Percentiles rank a stretch among this genome's conserved stretches.
Evolutionary conservation across 371 early-diverging fungal species (phyloP).

Genomic region (Zancudomyces culisetae): DNA sequence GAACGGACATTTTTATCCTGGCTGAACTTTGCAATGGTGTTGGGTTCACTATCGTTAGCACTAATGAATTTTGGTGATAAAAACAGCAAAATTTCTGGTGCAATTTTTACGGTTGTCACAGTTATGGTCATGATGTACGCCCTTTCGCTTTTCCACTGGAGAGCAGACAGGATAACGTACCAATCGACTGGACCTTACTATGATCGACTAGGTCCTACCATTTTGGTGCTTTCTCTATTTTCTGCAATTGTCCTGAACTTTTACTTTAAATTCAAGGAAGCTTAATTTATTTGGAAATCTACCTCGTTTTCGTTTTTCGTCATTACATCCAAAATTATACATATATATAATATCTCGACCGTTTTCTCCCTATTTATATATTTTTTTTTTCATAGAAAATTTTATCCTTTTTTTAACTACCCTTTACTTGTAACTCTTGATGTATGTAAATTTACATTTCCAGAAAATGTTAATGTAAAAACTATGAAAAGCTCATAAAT

Average conservation of each 20-base stretch:
- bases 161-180: constrained; percentile 56
- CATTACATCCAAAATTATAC: too few species aligned
- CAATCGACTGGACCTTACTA: constrained; percentile 61
- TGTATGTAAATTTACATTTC: too few species aligned
- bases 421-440: too few species aligned
- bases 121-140: constrained; percentile 77
- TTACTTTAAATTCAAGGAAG: constrained; percentile 47
- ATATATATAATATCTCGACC: background rate
- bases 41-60: constrained; percentile 59
- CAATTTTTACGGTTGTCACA: constrained; percentile 63
- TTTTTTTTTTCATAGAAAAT: background rate
- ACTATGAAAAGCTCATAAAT: too few species aligned
- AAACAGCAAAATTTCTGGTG: constrained; percentile 48
- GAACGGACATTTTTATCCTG: constrained; percentile 96
- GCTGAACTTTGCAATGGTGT: constrained; percentile 54
- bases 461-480: too few species aligned
- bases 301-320: too few species aligned
- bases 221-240: constrained; percentile 68
- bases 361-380: background rate
- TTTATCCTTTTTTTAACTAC: background rate
- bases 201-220: constrained; percentile 59
- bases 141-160: constrained; percentile 79
- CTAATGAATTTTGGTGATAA: constrained; percentile 70
- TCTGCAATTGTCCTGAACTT: constrained; percentile 80
- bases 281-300: background rate